A percentile compares a stretch with the other conserved stretches of the same genome.
These are phyloP conservation scores for Neurospora sp. DNA, from an alignment of 495 filamentous ascomycete genomes.

Conservation along the genomic window DNA sequence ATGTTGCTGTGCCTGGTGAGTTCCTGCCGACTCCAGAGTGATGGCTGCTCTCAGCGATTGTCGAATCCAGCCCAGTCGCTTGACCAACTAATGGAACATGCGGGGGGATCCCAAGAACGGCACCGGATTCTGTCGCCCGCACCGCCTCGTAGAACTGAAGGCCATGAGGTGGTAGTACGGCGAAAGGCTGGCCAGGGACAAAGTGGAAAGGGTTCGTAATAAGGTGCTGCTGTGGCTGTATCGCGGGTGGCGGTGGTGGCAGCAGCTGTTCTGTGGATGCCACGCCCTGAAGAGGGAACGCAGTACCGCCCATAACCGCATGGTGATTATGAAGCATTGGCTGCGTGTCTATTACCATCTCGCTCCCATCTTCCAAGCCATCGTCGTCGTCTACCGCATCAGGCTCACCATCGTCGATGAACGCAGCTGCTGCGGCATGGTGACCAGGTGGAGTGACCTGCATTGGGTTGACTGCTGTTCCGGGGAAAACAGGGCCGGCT, in stretches of 20 bases:
- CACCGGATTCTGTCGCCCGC: background rate
- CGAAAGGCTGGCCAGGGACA: conserved; percentile 9
- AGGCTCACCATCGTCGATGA: conserved; percentile 22
- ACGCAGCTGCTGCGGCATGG: conserved; percentile 13
- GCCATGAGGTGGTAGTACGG: background rate
- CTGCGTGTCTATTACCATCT: conserved; percentile 30
- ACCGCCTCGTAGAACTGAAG: background rate
- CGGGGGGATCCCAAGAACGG: background rate
- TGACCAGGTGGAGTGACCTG: conserved; percentile 4
- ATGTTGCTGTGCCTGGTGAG: background rate
- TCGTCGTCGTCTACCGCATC: conserved; percentile 34
- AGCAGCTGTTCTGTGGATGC: conserved; percentile 1
- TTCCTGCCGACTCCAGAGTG: background rate
- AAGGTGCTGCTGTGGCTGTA: background rate
- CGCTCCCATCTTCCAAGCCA: conserved; percentile 31
- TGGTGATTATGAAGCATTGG: conserved; percentile 7
- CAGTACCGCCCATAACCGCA: background rate
- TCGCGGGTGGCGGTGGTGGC: conserved; percentile 4
- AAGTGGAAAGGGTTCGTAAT: conserved; percentile 10
- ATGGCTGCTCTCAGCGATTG: background rate
- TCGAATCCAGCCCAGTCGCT: background rate
- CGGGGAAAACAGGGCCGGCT: background rate
- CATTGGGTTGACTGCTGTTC: background rate
- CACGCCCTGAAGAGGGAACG: background rate
- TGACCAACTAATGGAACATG: background rate